phyloP scores from a whole-genome alignment of 495 filamentous ascomycete species.

The Penicillium simplicissimum region DNA sequence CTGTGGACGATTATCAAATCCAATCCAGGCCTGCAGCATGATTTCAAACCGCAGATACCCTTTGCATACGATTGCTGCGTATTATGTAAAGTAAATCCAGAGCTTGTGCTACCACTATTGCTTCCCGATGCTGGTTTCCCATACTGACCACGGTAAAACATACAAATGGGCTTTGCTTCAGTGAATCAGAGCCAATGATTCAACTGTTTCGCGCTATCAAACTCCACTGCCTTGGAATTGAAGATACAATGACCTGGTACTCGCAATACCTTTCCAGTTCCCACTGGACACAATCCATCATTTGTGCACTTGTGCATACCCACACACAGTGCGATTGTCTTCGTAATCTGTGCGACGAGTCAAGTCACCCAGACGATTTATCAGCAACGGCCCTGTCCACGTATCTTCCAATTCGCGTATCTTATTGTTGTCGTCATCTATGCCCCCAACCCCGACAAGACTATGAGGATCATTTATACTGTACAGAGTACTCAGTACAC shows the following conservation, averaged over 20 bases:
- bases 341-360: neutral
- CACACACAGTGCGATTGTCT: neutral
- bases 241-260: conserved; percentile 1
- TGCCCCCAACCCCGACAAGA: conserved; percentile 6
- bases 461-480: neutral
- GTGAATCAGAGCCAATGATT: neutral
- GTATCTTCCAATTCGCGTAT: conserved; percentile 2
- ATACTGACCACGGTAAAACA: neutral
- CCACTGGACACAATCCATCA: neutral
- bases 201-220: neutral
- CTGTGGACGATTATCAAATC: neutral
- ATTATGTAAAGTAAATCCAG: conserved; percentile 3
- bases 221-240: neutral
- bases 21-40: neutral
- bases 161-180: neutral
- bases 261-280: conserved; percentile 1
- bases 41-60: neutral
- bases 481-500: too few species aligned
- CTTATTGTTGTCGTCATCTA: conserved; percentile 26
- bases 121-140: neutral
- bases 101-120: conserved; percentile 3
- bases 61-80: conserved; percentile 10
- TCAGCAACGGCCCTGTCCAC: conserved; percentile 16
- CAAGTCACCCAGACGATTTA: conserved; percentile 4
- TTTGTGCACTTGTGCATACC: neutral